Conservation (phyloP, 352 stramenopile genomes). For the Globisporangium orthogonon region DNA sequence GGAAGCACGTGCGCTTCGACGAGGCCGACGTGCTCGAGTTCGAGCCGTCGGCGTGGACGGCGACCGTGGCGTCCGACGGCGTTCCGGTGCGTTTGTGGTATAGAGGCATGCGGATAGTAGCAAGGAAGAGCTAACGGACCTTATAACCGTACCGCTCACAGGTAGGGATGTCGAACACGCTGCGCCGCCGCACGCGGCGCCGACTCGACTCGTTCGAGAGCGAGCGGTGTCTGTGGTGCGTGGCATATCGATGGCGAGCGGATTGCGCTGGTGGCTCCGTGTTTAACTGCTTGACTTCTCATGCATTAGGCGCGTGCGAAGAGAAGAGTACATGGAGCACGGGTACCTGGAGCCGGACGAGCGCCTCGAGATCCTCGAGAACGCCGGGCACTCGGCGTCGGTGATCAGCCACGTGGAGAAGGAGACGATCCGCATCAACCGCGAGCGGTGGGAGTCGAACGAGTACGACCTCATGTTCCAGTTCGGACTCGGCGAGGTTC, state of each 20-base stretch:
- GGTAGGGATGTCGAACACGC: constrained; percentile 59
- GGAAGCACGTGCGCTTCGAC: constrained; percentile 51
- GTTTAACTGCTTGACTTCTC: neutral
- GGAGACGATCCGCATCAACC: constrained; percentile 68
- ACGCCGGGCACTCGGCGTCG: constrained; percentile 50
- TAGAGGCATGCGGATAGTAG: neutral
- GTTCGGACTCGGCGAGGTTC: constrained; percentile 61
- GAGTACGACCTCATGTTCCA: constrained; percentile 84
- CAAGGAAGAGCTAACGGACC: neutral
- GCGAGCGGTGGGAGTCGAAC: constrained; percentile 80
- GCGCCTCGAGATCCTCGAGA: constrained; percentile 68
- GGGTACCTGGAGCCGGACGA: constrained; percentile 77
- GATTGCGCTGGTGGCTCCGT: neutral
- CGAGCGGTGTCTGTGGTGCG: constrained; percentile 43
- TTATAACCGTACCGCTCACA: constrained; percentile 10
- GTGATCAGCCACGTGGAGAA: constrained; percentile 65
- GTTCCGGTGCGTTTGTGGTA: constrained; percentile 42
- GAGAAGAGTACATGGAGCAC: constrained; percentile 79
- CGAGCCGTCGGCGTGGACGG: constrained; percentile 77
- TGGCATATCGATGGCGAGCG: neutral
- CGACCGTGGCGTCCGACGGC: constrained; percentile 67
- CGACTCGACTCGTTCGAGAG: constrained; percentile 61
- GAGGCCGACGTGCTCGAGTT: constrained; percentile 72
- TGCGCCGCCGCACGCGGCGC: constrained; percentile 57
- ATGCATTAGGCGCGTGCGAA: constrained; percentile 32